phyloP scores from a whole-genome alignment of 73 alveolate species.

The Stentor coeruleus region DNA sequence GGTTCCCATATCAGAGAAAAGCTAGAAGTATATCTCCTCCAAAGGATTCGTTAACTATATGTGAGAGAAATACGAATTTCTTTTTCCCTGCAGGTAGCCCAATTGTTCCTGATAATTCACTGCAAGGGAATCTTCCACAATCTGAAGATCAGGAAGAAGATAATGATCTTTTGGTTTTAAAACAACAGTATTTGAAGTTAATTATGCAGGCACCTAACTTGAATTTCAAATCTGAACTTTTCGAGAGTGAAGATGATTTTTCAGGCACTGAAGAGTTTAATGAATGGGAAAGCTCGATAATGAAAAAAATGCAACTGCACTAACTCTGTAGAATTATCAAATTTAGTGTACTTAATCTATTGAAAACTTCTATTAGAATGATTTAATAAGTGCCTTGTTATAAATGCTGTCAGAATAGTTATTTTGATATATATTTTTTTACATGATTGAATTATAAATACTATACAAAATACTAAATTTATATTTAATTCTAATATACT shows the following conservation, averaged over 20 bases:
- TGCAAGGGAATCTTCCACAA: background rate
- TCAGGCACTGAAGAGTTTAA: slow-evolving; percentile 5
- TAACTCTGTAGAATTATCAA: too few species aligned
- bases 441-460: too few species aligned
- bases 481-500: too few species aligned
- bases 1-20: background rate
- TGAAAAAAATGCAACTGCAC: background rate
- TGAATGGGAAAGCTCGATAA: slow-evolving; percentile 8
- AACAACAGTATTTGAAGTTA: background rate
- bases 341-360: too few species aligned
- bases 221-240: background rate
- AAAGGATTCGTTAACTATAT: background rate
- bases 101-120: background rate
- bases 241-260: background rate
- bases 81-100: slow-evolving; percentile 4
- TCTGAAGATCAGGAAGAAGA: background rate
- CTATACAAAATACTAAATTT: too few species aligned
- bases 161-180: background rate
- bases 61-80: background rate
- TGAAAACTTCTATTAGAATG: too few species aligned
- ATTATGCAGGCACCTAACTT: background rate
- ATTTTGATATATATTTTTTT: too few species aligned
- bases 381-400: too few species aligned
- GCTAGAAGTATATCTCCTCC: slow-evolving; percentile 1
- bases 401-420: too few species aligned